These are phyloP conservation scores for Solanum lignicaule DNA, from an alignment of 257 asterid genomes.

Conservation along the genomic window DNA sequence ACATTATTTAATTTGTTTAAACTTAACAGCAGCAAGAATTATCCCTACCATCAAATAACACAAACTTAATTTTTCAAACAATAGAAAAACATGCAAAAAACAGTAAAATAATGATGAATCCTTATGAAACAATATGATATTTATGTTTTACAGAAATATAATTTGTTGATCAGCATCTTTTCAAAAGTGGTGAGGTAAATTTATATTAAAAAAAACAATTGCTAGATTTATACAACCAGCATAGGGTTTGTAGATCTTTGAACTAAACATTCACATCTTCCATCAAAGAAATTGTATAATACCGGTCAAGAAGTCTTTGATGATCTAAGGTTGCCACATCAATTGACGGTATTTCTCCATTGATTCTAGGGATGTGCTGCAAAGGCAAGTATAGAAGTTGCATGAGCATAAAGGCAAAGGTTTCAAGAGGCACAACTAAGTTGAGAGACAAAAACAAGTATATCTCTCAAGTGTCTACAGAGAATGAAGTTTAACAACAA, in stretches of 20 bases:
- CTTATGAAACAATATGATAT: background rate
- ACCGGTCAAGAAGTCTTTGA: constrained; percentile 93
- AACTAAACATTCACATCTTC: background rate
- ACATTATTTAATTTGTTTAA: background rate
- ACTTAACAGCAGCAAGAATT: background rate
- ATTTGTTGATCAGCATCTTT: background rate
- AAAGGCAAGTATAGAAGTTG: constrained; percentile 4
- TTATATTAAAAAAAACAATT: background rate
- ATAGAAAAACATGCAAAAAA: background rate
- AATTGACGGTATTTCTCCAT: constrained; percentile 88
- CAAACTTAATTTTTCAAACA: background rate
- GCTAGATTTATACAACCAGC: background rate
- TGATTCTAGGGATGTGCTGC: constrained; percentile 93
- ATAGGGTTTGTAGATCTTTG: background rate
- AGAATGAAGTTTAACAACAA: background rate
- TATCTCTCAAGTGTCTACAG: background rate
- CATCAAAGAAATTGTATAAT: constrained; percentile 7
- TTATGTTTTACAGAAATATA: background rate
- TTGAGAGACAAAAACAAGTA: background rate
- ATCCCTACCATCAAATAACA: background rate
- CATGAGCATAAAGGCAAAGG: background rate
- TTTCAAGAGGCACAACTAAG: background rate
- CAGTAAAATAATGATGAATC: background rate
- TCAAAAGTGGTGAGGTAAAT: background rate
- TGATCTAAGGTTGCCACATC: constrained; percentile 91